Evolutionary conservation across 164 flowering plant species (phyloP).

Genomic region (Umbilicus rupestris): DNA sequence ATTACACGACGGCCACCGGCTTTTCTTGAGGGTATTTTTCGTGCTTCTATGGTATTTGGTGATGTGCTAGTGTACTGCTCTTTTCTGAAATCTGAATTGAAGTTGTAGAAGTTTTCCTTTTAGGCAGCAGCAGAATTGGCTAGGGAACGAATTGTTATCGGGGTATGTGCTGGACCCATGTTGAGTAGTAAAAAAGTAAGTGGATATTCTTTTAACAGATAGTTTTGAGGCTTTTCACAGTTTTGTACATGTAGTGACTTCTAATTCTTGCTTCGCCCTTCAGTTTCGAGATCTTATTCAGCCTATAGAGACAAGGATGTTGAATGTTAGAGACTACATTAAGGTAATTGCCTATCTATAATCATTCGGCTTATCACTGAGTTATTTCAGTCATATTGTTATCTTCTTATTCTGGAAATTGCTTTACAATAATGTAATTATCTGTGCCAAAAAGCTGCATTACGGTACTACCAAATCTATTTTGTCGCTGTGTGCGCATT

Average conservation of each 20-base stretch:
- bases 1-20: slow-evolving; percentile 82
- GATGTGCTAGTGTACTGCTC: not conserved
- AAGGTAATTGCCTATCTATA: slow-evolving; percentile 33
- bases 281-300: slow-evolving; percentile 71
- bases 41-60: not conserved
- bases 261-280: slow-evolving; percentile 10
- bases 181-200: slow-evolving; percentile 61
- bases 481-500: not conserved
- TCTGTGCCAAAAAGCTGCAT: not conserved
- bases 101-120: not conserved
- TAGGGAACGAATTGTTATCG: slow-evolving; percentile 62
- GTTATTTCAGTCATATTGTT: too few species aligned
- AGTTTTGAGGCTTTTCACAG: not conserved
- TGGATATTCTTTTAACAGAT: not conserved
- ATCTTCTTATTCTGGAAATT: too few species aligned
- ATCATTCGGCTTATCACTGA: not conserved
- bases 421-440: too few species aligned
- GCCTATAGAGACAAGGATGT: slow-evolving; percentile 65
- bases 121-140: slow-evolving; percentile 72
- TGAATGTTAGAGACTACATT: slow-evolving; percentile 58
- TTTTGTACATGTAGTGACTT: not conserved
- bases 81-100: not conserved
- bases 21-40: slow-evolving; percentile 49
- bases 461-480: not conserved
- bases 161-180: slow-evolving; percentile 92